These are phyloP conservation scores for Linum trigynum DNA, from an alignment of 345 rosid genomes.

Conservation along the genomic window DNA sequence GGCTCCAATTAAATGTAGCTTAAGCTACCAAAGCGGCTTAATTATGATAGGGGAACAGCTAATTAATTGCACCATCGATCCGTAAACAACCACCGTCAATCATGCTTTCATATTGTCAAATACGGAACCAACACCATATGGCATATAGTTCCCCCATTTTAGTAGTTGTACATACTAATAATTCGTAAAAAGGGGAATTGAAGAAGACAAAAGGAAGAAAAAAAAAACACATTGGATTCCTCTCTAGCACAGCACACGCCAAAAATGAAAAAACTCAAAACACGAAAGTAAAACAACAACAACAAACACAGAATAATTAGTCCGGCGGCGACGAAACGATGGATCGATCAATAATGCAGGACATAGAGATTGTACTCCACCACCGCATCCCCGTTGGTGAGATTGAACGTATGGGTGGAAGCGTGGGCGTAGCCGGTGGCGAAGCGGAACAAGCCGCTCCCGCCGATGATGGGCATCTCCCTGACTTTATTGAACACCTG, in stretches of 20 bases:
- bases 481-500: neutral
- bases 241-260: neutral
- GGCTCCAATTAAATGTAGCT: too few relatives aligned
- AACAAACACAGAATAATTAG: too few relatives aligned
- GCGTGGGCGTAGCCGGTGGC: conserved; percentile 1
- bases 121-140: too few relatives aligned
- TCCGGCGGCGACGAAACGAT: neutral
- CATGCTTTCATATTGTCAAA: too few relatives aligned
- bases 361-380: conserved; percentile 5
- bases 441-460: neutral
- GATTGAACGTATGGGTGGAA: neutral
- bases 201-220: too few relatives aligned
- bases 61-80: too few relatives aligned
- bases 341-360: neutral
- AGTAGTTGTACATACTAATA: too few relatives aligned
- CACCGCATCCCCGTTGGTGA: neutral
- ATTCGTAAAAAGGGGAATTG: neutral
- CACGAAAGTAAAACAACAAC: neutral
- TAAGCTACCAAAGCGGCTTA: too few relatives aligned
- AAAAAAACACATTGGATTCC: neutral
- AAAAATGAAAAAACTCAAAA: too few relatives aligned
- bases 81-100: too few relatives aligned
- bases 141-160: too few relatives aligned
- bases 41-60: too few relatives aligned
- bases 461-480: conserved; percentile 1